A percentile compares a stretch with the other conserved stretches of the same genome.
phyloP scores from a whole-genome alignment of 495 filamentous ascomycete genomes.

The Tetracladium setigerum region DNA sequence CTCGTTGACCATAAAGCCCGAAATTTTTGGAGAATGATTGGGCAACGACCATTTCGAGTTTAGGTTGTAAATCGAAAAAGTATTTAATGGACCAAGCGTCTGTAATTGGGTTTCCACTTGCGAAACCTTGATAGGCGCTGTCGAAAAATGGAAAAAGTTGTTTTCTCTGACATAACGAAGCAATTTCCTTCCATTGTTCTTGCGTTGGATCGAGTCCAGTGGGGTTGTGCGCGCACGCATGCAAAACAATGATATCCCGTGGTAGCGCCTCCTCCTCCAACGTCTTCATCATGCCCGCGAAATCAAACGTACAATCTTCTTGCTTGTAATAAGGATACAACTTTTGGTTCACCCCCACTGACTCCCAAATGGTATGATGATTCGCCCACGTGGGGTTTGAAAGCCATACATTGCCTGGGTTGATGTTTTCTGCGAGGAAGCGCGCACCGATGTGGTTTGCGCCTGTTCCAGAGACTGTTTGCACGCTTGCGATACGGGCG shows the following conservation, averaged over 20 bases:
- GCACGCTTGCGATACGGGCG: slow-evolving; percentile 82
- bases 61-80: slow-evolving; percentile 87
- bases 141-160: slow-evolving; percentile 96
- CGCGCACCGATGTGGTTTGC: slow-evolving; percentile 89
- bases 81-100: slow-evolving; percentile 89
- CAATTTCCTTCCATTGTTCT: slow-evolving; percentile 90
- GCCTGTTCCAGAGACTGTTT: slow-evolving; percentile 96
- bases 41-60: slow-evolving; percentile 68
- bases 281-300: slow-evolving; percentile 86
- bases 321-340: slow-evolving; percentile 99
- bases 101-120: slow-evolving; percentile 79
- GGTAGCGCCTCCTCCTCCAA: slow-evolving; percentile 88
- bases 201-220: slow-evolving; percentile 92
- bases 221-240: slow-evolving; percentile 98
- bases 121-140: slow-evolving; percentile 99
- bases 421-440: slow-evolving; percentile 86
- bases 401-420: slow-evolving; percentile 86
- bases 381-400: slow-evolving; percentile 97
- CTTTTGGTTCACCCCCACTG: slow-evolving; percentile 83
- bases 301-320: slow-evolving; percentile 95
- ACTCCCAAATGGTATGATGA: slow-evolving; percentile 92
- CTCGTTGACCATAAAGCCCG: slow-evolving; percentile 46
- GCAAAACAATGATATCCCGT: slow-evolving; percentile 78
- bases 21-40: slow-evolving; percentile 98
- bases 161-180: slow-evolving; percentile 78